Evolutionary conservation across 306 rosid genomes (phyloP).

Genomic region (Acmispon strigosus): DNA sequence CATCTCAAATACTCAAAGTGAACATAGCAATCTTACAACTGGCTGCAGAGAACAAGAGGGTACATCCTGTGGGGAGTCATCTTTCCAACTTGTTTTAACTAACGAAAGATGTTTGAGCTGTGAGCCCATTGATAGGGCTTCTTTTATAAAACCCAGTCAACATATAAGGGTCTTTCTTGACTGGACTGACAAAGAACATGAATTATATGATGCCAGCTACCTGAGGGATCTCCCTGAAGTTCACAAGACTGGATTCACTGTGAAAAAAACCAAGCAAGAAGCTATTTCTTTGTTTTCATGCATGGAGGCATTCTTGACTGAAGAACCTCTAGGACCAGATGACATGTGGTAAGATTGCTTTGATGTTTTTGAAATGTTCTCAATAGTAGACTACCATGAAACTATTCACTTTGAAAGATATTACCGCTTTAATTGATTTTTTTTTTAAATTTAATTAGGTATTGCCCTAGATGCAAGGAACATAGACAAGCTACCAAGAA

Average conservation of each 20-base stretch:
- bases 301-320: conserved; percentile 94
- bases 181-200: conserved; percentile 74
- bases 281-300: conserved; percentile 92
- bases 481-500: conserved; percentile 98
- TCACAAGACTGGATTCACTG: conserved; percentile 61
- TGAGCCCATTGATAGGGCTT: conserved; percentile 57
- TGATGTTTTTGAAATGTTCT: conserved; percentile 15
- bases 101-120: conserved; percentile 42
- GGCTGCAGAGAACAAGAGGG: conserved; percentile 42
- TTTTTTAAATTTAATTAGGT: conserved; percentile 42
- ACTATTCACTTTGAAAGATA: neutral
- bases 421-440: neutral
- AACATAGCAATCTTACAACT: conserved; percentile 22
- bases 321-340: conserved; percentile 97
- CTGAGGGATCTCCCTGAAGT: conserved; percentile 96
- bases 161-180: conserved; percentile 54
- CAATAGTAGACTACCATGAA: conserved; percentile 3
- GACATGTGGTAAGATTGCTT: conserved; percentile 85
- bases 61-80: conserved; percentile 43
- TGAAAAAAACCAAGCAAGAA: conserved; percentile 87
- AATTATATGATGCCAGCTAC: conserved; percentile 64
- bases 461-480: conserved; percentile 96
- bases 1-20: conserved; percentile 29
- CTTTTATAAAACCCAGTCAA: conserved; percentile 43
- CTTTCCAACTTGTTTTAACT: conserved; percentile 59